A percentile compares a stretch with the other conserved stretches of the same genome.
Evolutionary conservation across 2,329 filamentous ascomycete genomes (phyloP).

Genomic region (Metarhizium guizhouense): DNA sequence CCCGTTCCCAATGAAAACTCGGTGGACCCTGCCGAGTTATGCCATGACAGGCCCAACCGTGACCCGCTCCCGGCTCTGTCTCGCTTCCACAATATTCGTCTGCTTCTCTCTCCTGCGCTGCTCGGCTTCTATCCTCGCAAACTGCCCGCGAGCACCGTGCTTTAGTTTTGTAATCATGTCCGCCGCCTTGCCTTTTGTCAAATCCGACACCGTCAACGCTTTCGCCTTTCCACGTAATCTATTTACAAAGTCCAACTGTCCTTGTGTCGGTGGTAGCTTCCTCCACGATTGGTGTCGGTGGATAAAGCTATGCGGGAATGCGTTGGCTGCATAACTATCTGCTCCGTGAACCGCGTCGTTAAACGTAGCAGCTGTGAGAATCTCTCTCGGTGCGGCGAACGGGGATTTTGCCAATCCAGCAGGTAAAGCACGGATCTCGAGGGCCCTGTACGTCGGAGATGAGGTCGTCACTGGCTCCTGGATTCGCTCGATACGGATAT

Average conservation of each 20-base stretch:
- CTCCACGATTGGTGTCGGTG: slow-evolving; percentile 62
- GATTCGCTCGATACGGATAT: slow-evolving; percentile 41
- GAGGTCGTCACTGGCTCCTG: slow-evolving; percentile 9
- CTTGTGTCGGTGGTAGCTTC: slow-evolving; percentile 49
- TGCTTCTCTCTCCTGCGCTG: slow-evolving; percentile 40
- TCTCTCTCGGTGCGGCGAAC: slow-evolving; percentile 57
- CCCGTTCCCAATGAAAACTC: neutral
- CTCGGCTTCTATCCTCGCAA: slow-evolving; percentile 39
- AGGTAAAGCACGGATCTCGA: slow-evolving; percentile 40
- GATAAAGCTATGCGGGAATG: slow-evolving; percentile 62
- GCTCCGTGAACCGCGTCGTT: slow-evolving; percentile 72
- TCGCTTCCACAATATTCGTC: slow-evolving; percentile 26
- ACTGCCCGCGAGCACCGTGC: slow-evolving; percentile 66
- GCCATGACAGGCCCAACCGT: slow-evolving; percentile 42
- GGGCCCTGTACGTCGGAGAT: slow-evolving; percentile 29
- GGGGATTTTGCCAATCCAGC: slow-evolving; percentile 40
- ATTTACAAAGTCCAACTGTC: slow-evolving; percentile 63
- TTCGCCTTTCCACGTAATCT: slow-evolving; percentile 47
- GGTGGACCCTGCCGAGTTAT: slow-evolving; percentile 7
- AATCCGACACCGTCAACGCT: slow-evolving; percentile 40
- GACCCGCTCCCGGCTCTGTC: slow-evolving; percentile 41
- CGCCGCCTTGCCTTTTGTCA: slow-evolving; percentile 72
- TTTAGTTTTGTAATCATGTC: slow-evolving; percentile 93
- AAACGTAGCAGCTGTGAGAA: slow-evolving; percentile 59
- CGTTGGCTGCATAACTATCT: slow-evolving; percentile 66